phyloP scores from a whole-genome alignment of 225 moss, liverwort and hornwort species.

The Asterella californica region DNA sequence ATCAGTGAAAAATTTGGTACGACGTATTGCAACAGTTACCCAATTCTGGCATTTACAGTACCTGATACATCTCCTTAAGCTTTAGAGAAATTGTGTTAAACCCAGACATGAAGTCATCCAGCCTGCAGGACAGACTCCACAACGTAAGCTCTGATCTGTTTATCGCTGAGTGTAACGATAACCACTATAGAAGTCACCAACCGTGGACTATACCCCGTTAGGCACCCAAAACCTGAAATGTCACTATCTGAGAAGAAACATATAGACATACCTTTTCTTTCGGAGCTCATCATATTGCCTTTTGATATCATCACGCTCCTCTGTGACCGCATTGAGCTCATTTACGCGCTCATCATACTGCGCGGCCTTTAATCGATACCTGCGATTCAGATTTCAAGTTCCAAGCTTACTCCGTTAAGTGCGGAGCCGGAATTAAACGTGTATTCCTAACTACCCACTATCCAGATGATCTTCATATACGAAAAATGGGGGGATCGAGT shows the following conservation, averaged over 20 bases:
- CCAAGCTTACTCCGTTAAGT: not conserved
- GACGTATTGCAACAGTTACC: not conserved
- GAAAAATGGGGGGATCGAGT: not conserved
- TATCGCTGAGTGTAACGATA: not conserved
- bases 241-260: no score
- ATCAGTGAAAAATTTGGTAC: not conserved
- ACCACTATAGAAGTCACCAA: no score
- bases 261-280: constrained; percentile 56
- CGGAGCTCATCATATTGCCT: constrained; percentile 70
- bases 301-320: constrained; percentile 65
- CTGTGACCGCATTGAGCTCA: constrained; percentile 70
- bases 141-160: not conserved
- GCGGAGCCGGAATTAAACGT: not conserved
- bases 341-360: constrained; percentile 79
- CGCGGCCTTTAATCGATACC: constrained; percentile 72
- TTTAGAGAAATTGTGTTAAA: constrained; percentile 94
- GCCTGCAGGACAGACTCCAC: constrained; percentile 30
- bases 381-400: constrained; percentile 19
- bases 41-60: constrained; percentile 13
- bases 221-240: no score
- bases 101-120: constrained; percentile 98
- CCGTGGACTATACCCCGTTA: no score
- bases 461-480: not conserved
- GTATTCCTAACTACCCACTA: not conserved
- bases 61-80: constrained; percentile 99